These are phyloP conservation scores for Phytopythium boreale DNA, from an alignment of 352 stramenopile species.

Conservation along the genomic window DNA sequence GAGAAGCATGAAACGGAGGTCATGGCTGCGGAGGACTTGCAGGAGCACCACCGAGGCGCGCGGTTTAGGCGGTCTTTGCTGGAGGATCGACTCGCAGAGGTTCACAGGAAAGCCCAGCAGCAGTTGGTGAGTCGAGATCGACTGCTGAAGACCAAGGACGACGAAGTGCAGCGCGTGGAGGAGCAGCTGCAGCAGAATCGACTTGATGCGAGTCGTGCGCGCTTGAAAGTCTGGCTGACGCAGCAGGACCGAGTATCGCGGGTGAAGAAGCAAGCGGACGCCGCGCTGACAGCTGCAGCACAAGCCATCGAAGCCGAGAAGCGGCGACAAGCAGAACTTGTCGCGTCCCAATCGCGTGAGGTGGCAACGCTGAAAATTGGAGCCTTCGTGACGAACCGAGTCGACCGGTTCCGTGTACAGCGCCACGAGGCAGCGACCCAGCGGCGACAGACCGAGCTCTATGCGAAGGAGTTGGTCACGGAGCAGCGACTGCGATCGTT, in stretches of 20 bases:
- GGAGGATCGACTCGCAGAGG: constrained; percentile 15
- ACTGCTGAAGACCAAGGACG: constrained; percentile 22
- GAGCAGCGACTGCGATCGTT: constrained; percentile 22
- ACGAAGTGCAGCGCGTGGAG: constrained; percentile 14
- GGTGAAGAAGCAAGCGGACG: constrained; percentile 20
- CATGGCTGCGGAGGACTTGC: constrained; percentile 36
- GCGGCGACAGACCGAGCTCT: constrained; percentile 19
- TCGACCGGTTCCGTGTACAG: constrained; percentile 16
- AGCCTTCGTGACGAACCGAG: constrained; percentile 19
- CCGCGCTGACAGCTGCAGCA: constrained; percentile 11
- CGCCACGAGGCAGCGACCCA: constrained; percentile 13
- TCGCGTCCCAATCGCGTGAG: constrained; percentile 18
- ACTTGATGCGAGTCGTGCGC: constrained; percentile 24
- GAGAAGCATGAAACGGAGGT: constrained; percentile 36
- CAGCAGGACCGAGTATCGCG: constrained; percentile 22
- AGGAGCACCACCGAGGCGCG: constrained; percentile 18
- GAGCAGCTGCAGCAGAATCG: constrained; percentile 9
- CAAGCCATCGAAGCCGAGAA: constrained; percentile 19
- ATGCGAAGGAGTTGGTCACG: constrained; percentile 12
- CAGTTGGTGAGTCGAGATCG: constrained; percentile 15
- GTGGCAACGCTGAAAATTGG: constrained; percentile 24
- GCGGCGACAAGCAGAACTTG: constrained; percentile 12
- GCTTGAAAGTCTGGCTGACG: constrained; percentile 36
- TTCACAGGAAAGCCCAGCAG: constrained; percentile 17
- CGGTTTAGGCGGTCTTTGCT: constrained; percentile 11